Percentiles rank a stretch among this genome's conserved stretches.
Evolutionary conservation across 352 stramenopile species (phyloP).

Genomic region (Pythium aristosporum): DNA sequence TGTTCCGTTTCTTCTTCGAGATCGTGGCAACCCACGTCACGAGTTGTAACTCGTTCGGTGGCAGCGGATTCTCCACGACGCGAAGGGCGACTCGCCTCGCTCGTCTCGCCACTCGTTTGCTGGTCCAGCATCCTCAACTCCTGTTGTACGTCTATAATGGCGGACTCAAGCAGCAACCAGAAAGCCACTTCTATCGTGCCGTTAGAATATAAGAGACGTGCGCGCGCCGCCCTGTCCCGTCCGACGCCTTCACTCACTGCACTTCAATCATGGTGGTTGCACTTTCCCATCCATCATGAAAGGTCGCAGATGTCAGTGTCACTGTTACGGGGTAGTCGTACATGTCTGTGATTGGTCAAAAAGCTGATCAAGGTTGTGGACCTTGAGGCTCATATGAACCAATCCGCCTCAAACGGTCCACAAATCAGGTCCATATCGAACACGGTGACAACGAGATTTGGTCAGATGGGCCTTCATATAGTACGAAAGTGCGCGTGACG

Average conservation of each 20-base stretch:
- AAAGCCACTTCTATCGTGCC: not conserved
- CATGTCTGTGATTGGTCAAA: not conserved
- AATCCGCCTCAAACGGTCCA: not conserved
- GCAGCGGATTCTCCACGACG: not conserved
- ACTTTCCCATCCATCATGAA: not conserved
- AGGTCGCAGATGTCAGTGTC: not conserved
- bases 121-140: not conserved
- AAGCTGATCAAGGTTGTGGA: not conserved
- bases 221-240: not conserved
- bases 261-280: not conserved
- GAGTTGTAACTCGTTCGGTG: not conserved
- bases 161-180: no score
- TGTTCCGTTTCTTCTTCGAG: not conserved
- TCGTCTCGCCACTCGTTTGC: not conserved
- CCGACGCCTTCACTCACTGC: not conserved
- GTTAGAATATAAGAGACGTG: not conserved
- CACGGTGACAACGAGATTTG: not conserved
- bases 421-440: not conserved
- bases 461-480: no score
- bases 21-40: not conserved
- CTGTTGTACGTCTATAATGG: no score
- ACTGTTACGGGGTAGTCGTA: not conserved
- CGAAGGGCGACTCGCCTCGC: not conserved
- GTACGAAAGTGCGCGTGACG: not conserved
- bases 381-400: not conserved